Evolutionary conservation across 2,329 filamentous ascomycete genomes (phyloP), one percentile per base, ranked within the genome.

Genomic region (Fusarium coicis): DNA sequence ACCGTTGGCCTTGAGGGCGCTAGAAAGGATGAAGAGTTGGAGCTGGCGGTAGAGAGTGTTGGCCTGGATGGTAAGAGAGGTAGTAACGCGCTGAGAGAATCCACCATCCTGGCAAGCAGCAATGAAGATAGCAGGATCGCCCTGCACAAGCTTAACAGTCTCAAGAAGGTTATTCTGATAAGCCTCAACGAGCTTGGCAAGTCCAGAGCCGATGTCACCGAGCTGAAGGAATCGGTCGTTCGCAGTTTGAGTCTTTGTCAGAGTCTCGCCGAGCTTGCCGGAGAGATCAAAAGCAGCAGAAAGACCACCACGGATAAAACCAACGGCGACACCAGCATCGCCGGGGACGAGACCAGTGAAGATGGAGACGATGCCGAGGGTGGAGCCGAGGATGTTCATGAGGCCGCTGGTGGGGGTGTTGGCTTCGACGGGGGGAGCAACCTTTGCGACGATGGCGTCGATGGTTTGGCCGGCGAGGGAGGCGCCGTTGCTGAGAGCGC

Each of bases 401-500:
- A 69, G 18, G 8, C 12, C 44, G 26, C 40, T 69, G 9, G 56
- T 68, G 1, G 57, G 21, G 1, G 66, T 40, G 9, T 46, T 44
- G 26, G 66, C 50, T 32, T 69, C 66, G 23, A 69, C 57, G 12
- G 65, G 66, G 2, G 66, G 66, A 21, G 65, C 66, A 5, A 69
- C 66, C 26, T 64, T 64, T 6, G 44, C 65, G 10, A 69, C 66
- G 30, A 69, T 69, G 5, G 42, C 39, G 2, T 69, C 66, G 26
- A 69, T 36, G 2, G 66, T 69, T 21, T 69, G 66, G 10, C 66
- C 66, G 5, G 66, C 66, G 26, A 69, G 66, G 12, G 66, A 69
- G 4, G 66, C 57, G 3, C 66, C 66, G 12, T 63, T 68, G 19
- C 65, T 69, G 9, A 69, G 66, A 1, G 66, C 66, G 4, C 43